Conservation (phyloP, 1,284 basidiomycete species). For the Salmacisia buchloeana region DNA sequence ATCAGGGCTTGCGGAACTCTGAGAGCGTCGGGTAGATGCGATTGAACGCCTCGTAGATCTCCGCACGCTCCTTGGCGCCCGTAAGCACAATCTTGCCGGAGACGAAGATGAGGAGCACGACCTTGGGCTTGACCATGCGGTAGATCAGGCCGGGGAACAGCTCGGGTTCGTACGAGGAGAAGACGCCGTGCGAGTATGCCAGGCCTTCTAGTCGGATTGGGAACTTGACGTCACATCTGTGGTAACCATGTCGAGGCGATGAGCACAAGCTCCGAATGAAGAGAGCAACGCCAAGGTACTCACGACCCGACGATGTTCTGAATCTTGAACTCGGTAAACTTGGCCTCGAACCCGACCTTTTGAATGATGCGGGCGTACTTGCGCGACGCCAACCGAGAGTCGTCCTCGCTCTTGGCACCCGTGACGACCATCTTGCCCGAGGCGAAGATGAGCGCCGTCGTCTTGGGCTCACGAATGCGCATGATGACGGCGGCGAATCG, state of each 20-base stretch:
- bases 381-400: constrained; percentile 89
- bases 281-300: not conserved
- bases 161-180: constrained; percentile 96
- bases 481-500: constrained; percentile 99
- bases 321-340: constrained; percentile 99
- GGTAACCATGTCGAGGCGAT: not conserved
- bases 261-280: not conserved
- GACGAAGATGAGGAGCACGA: constrained; percentile 96
- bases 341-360: constrained; percentile 98
- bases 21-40: constrained; percentile 71
- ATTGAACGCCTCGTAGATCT: constrained; percentile 99
- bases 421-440: constrained; percentile 99
- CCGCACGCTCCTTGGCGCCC: constrained; percentile 74
- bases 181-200: constrained; percentile 96
- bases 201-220: constrained; percentile 96
- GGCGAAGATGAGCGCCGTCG: constrained; percentile 97
- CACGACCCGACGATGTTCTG: constrained; percentile 88
- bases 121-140: constrained; percentile 99
- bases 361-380: constrained; percentile 99
- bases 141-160: constrained; percentile 98
- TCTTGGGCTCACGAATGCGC: constrained; percentile 99
- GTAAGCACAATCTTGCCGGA: constrained; percentile 99
- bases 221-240: constrained; percentile 92
- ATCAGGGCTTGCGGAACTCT: constrained; percentile 46
- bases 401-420: constrained; percentile 97